Conservation (phyloP, 352 stramenopile species). For the Phytophthora fragariae region DNA sequence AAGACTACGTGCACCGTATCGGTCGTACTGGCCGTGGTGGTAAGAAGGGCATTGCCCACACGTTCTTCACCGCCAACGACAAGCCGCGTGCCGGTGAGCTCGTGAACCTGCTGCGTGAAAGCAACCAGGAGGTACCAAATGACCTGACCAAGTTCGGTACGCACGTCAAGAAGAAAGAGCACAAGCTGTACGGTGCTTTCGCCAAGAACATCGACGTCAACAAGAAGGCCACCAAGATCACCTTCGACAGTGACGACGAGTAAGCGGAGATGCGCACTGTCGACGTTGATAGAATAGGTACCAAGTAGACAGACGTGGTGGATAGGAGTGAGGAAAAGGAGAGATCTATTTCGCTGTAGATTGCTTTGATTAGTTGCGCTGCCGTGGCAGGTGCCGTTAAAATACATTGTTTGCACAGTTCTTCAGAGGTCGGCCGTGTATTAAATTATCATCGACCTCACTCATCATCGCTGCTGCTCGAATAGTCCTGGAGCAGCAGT, state of each 20-base stretch:
- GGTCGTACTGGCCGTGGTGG: conserved; percentile 94
- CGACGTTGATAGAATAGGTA: conserved; percentile 37
- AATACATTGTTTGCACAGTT: conserved; percentile 36
- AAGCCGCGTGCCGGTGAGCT: conserved; percentile 97
- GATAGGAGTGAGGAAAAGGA: background rate
- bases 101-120: conserved; percentile 95
- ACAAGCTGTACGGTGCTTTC: conserved; percentile 99
- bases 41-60: conserved; percentile 95
- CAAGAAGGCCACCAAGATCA: conserved; percentile 99
- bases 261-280: conserved; percentile 35
- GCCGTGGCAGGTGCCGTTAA: conserved; percentile 17
- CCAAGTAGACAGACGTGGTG: conserved; percentile 14
- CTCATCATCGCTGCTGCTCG: conserved; percentile 56
- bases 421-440: background rate
- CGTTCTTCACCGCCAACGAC: conserved; percentile 98
- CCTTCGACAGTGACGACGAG: conserved; percentile 90
- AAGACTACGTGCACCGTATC: conserved; percentile 97
- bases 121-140: conserved; percentile 93
- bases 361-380: conserved; percentile 38
- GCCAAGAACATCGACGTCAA: conserved; percentile 93
- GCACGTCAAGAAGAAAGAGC: conserved; percentile 99
- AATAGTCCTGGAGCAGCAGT: conserved; percentile 61
- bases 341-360: conserved; percentile 36
- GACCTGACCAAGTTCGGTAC: conserved; percentile 98
- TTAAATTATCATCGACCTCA: background rate